phyloP scores from a whole-genome alignment of 2,329 filamentous ascomycete species.

The Fusarium sulawesiense region DNA sequence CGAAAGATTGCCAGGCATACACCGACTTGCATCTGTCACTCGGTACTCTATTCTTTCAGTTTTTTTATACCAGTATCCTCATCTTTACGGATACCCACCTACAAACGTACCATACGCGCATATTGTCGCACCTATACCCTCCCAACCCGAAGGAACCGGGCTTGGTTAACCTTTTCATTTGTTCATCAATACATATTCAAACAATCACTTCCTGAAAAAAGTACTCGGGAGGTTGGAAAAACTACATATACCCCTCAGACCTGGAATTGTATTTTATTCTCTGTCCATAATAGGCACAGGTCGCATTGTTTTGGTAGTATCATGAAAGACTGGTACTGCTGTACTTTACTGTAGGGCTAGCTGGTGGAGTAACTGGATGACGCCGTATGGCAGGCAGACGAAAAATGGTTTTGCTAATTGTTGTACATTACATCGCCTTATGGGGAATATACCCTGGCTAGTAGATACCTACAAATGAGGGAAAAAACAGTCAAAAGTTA shows the following conservation, averaged over 20 bases:
- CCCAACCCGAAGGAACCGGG: constrained; percentile 28
- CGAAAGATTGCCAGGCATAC: constrained; percentile 14
- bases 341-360: constrained; percentile 46
- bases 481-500: constrained; percentile 47
- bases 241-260: constrained; percentile 41
- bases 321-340: constrained; percentile 41
- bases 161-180: constrained; percentile 38
- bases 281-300: constrained; percentile 30
- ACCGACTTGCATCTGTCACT: constrained; percentile 32
- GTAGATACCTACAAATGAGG: constrained; percentile 46
- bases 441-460: constrained; percentile 33
- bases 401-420: constrained; percentile 38
- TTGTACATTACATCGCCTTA: constrained; percentile 42
- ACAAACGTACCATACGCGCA: constrained; percentile 36
- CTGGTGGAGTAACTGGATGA: constrained; percentile 31
- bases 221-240: constrained; percentile 35
- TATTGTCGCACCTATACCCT: constrained; percentile 46
- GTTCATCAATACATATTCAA: constrained; percentile 42
- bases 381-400: constrained; percentile 31
- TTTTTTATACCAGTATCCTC: constrained; percentile 45
- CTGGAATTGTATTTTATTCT: constrained; percentile 32
- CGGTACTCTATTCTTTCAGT: constrained; percentile 35
- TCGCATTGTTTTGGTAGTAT: constrained; percentile 40
- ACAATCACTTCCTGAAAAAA: constrained; percentile 25
- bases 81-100: constrained; percentile 38